phyloP scores from a whole-genome alignment of 495 filamentous ascomycete species.

The Aspergillus bridgeri region DNA sequence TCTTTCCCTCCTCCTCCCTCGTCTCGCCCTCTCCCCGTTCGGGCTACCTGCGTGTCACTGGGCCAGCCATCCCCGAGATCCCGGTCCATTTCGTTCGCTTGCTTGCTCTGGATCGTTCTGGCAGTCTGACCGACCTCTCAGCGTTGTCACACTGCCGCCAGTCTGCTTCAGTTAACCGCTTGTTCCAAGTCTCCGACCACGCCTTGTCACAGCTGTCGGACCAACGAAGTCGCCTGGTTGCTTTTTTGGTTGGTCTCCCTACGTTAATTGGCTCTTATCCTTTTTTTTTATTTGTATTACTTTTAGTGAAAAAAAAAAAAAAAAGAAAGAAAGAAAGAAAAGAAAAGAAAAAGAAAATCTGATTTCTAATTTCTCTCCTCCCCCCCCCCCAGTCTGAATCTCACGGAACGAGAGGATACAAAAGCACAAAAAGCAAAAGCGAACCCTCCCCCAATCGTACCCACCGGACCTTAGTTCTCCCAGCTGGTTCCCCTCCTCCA shows the following conservation, averaged over 20 bases:
- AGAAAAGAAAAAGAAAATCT: background rate
- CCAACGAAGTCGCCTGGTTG: background rate
- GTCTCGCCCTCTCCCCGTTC: slow-evolving; percentile 1
- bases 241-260: slow-evolving; percentile 2
- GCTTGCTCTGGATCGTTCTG: slow-evolving; percentile 25
- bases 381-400: background rate
- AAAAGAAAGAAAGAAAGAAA: no score
- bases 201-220: slow-evolving; percentile 8
- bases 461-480: background rate
- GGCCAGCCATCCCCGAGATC: slow-evolving; percentile 15
- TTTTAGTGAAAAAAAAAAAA: no score
- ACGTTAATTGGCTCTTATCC: no score
- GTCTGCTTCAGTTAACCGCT: slow-evolving; percentile 25
- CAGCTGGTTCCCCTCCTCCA: background rate
- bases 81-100: slow-evolving; percentile 32
- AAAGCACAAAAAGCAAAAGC: background rate
- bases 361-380: background rate
- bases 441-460: background rate
- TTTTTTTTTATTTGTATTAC: no score
- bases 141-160: slow-evolving; percentile 32
- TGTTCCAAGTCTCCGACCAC: slow-evolving; percentile 14
- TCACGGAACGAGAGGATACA: background rate
- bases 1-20: slow-evolving; percentile 13
- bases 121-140: slow-evolving; percentile 23
- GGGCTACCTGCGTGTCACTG: slow-evolving; percentile 13